Conservation (phyloP, 2,329 filamentous ascomycete species). For the Xylaria sp. region DNA sequence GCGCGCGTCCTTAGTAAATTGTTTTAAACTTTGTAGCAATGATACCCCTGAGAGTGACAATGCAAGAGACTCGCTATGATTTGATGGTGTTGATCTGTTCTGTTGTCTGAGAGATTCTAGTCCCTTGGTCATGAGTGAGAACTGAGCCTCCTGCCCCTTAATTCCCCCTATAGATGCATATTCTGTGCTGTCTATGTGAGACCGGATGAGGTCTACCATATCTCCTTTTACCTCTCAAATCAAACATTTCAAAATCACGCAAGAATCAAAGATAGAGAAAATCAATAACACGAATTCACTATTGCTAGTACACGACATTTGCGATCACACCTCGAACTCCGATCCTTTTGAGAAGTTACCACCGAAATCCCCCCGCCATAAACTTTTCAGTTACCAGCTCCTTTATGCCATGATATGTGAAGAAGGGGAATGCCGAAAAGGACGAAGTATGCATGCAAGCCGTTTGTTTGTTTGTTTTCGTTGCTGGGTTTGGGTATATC, state of each 20-base stretch:
- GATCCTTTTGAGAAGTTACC: not conserved
- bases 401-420: not conserved
- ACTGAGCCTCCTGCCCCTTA: no score
- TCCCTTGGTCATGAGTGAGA: no score
- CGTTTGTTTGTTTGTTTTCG: no score
- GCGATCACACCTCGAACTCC: not conserved
- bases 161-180: no score
- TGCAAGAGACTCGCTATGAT: not conserved
- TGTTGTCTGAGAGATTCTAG: no score
- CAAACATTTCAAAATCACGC: no score
- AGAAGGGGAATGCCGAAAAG: not conserved
- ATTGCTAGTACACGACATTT: not conserved
- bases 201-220: no score
- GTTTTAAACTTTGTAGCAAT: slow-evolving; percentile 27
- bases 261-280: not conserved
- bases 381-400: no score
- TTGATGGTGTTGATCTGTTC: not conserved
- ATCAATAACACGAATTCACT: not conserved
- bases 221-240: no score
- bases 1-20: slow-evolving; percentile 30
- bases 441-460: not conserved
- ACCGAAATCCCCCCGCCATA: no score
- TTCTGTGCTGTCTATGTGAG: no score
- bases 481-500: not conserved
- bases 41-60: slow-evolving; percentile 24